Percentiles rank a stretch among this genome's conserved stretches.
Evolutionary conservation across 164 flowering plant species (phyloP).

Genomic region (Aristolochia californica): DNA sequence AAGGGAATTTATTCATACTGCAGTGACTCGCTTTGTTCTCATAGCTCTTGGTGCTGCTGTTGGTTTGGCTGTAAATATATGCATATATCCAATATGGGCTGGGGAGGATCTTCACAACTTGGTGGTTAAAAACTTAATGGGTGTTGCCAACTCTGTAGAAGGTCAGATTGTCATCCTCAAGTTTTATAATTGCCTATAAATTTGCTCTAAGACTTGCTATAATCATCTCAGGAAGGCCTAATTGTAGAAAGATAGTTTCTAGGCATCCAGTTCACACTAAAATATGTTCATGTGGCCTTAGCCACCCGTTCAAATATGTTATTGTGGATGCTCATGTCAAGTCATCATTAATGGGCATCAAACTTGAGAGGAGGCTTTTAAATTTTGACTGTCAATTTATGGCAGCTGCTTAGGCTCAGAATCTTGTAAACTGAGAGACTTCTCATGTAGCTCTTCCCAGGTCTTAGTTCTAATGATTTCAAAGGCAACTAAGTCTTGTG

Average conservation of each 20-base stretch:
- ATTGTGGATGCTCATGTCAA: no score
- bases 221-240: conserved; percentile 44
- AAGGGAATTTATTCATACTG: conserved; percentile 55
- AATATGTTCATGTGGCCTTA: no score
- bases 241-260: background rate
- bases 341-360: no score
- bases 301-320: no score
- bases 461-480: no score
- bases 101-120: conserved; percentile 84
- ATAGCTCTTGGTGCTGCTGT: conserved; percentile 72
- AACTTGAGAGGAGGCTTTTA: no score
- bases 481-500: no score
- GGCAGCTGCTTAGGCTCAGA: no score
- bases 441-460: no score
- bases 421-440: no score
- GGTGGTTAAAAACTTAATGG: conserved; percentile 67
- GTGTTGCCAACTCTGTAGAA: conserved; percentile 42
- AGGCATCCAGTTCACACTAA: no score
- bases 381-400: no score
- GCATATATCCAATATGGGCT: conserved; percentile 86
- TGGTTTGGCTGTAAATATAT: conserved; percentile 47
- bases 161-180: conserved; percentile 3
- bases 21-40: conserved; percentile 49
- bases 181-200: background rate
- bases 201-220: background rate